Base-by-base conservation (phyloP, 208 protist species). In the Crithidia fasciculata region DNA sequence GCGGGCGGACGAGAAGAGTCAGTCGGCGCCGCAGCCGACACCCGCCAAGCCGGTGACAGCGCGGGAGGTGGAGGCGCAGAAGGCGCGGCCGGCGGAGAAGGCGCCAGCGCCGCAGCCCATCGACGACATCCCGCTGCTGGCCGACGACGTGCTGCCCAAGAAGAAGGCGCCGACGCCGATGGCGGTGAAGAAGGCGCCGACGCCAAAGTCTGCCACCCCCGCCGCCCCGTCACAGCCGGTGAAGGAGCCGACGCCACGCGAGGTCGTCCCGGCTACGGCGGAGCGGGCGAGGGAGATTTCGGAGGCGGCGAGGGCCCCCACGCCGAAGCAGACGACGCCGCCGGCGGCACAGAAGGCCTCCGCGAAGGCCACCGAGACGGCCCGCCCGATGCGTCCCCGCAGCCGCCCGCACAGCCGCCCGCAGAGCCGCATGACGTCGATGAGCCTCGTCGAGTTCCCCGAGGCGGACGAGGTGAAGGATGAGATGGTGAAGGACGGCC, bases 371-470 rank as follows among this genome's bases (percentile, higher is more conserved):
- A 37, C 12, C 18, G 54, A 56, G 61, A 36, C 40, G 18, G 63
- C 47, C 44, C 39, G 62, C 18, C 40, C 47, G 50, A 53, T 59
- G 55, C 79, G 44, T 41, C 69, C 64, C 37, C 62, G 53, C 19
- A 77, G 74, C 36, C 77, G 90, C 45, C 80, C 74, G 62, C 69
- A 77, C 5, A 78, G 72, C 8, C 80, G 86, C 15, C 70, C 76
- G 15, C 16, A 76, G 72, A 88, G 74, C 37, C 81, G 79, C 63
- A 76, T 82, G 55, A 68, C 86, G 16, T 86, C 80, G 61, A 87
- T 93, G 59, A 81, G 80, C 50, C 72, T 85, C 43, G 70, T 91
- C 9, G 84, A 87, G 52, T 83, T 95, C 62, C 90, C 90, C 5
- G 68, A 78, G 61, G 90, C 79, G 28, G 76, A 91, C 28, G 87